Base-by-base conservation (phyloP, 2,329 filamentous ascomycete genomes). In the Ilyonectria sp. region DNA sequence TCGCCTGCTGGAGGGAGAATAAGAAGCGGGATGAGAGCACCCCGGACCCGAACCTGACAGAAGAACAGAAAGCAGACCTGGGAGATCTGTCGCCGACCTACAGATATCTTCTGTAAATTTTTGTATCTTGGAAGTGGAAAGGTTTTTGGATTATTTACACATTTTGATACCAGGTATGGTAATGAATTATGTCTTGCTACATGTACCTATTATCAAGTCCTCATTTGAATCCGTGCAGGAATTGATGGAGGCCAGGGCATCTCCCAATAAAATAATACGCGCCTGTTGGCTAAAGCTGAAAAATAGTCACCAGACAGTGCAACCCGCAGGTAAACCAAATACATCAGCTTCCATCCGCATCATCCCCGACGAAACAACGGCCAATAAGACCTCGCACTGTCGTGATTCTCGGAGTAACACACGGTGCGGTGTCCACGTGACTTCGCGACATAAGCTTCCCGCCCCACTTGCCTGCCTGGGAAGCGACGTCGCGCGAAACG, bases 61-160 rank as follows among this genome's bases (percentile, higher is more conserved):
- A 90, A 74, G 86, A 89, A 52, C 88, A 92, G 77, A 90, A 90
- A 83, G 86, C 82, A 29, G 86, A 89, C 67, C 68, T 91, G 75
- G 89, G 89, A 2, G 89, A 91, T 75, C 69, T 89, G 79, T 87
- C 81, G 60, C 89, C 89, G 2, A 86, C 86, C 17, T 91, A 91
- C 76, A 82, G 89, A 69, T 91, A 91, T 77, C 74, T 88, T 64
- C 72, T 90, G 69, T 91, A 83, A 58, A 50, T 62, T 6, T 31
- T 15, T 35, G n/a, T 19, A 15, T n/a, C 11, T 8, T 52, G 10
- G 29, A 33, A 33, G n/a, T 52, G 26, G 4, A 43, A 43, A 19
- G 17, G 7, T 8, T n/a, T n/a, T n/a, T n/a, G 19, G n/a, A 15
- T 43, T 17, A n/a, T 17, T n/a, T 40, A 40, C 6, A 40, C 13